Evolutionary conservation across 1,284 basidiomycete species (phyloP).

Genomic region (Meripilus lineatus): DNA sequence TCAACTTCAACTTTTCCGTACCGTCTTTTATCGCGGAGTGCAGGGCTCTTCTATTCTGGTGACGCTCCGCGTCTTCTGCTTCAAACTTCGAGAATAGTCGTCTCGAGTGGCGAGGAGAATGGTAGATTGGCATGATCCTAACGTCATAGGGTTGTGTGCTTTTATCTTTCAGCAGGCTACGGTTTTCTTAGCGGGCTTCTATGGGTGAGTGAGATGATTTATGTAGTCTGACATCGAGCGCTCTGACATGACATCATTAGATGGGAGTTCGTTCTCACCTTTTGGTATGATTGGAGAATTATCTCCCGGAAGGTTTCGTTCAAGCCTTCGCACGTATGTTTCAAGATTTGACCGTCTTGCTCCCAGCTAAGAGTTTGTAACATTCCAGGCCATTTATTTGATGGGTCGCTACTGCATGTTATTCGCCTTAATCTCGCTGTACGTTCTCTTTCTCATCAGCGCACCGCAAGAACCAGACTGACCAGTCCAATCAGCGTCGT

Average conservation of each 20-base stretch:
- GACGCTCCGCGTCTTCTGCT: too few species aligned
- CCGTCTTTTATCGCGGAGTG: too few species aligned
- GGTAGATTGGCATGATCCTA: not conserved
- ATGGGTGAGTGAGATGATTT: constrained; percentile 1
- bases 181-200: constrained; percentile 2
- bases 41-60: too few species aligned
- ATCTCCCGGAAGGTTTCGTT: constrained; percentile 4
- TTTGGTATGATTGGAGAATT: constrained; percentile 4
- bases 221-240: not conserved
- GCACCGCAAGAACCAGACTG: too few species aligned
- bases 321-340: constrained; percentile 5
- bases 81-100: too few species aligned
- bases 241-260: not conserved
- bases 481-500: not conserved
- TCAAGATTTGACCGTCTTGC: not conserved
- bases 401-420: constrained; percentile 5
- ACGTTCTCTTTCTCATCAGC: not conserved
- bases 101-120: too few species aligned
- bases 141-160: not conserved
- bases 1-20: too few species aligned
- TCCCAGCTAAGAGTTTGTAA: not conserved
- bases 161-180: constrained; percentile 3
- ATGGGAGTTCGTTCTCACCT: constrained; percentile 1
- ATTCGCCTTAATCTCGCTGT: not conserved
- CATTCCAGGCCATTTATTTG: constrained; percentile 2